Base-by-base conservation (phyloP, 1,284 basidiomycete species). In the Cutaneotrichosporon arboriforme region DNA sequence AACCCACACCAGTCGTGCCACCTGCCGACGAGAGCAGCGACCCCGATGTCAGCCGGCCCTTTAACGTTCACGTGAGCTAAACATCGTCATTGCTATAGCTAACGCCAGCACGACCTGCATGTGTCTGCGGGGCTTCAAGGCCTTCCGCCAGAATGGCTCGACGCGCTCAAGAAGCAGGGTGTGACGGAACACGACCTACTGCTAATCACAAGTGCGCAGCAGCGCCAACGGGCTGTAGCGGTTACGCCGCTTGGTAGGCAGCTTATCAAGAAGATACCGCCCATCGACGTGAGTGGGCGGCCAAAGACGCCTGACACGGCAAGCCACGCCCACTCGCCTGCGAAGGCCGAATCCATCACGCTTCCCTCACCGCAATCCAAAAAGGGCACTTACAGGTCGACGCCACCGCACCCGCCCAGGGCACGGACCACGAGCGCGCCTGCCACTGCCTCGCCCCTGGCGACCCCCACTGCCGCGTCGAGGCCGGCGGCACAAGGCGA, bases 71-170 rank as follows among this genome's bases (percentile, higher is more conserved):
- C 44, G 70, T 73, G 51, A 49, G 68, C 61, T 10, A 7, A 10
- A 8, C 20, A 26, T 10, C 8, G 7, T 18, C 4, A 31, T 4
- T 20, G 7, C 22, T 17, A 38, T 14, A 40, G 43, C 21, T 33
- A 35, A 53, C 33, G 13, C 15, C 55, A 74, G 72, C 72, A 74
- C 49, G 67, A 72, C 33, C 57, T 74, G 4, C 72, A 74, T 41
- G 67, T 74, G n/a, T 62, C 65, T 1, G 64, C 66, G 2, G 65
- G 67, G 18, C 54, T 74, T 5, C 62, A 61, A 10, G 66, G 63
- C 26, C 49, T 74, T 1, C 69, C 72, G 1, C 41, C 61, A 5
- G 57, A 62, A 34, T 74, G 72, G 72, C 44, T 72, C 1, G 45
- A 58, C 4, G 41, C 56, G 7, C 61, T 74, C 22, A 62, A 60